Base-by-base conservation (phyloP, 2,329 filamentous ascomycete genomes). In the Alternaria triticimaculans region DNA sequence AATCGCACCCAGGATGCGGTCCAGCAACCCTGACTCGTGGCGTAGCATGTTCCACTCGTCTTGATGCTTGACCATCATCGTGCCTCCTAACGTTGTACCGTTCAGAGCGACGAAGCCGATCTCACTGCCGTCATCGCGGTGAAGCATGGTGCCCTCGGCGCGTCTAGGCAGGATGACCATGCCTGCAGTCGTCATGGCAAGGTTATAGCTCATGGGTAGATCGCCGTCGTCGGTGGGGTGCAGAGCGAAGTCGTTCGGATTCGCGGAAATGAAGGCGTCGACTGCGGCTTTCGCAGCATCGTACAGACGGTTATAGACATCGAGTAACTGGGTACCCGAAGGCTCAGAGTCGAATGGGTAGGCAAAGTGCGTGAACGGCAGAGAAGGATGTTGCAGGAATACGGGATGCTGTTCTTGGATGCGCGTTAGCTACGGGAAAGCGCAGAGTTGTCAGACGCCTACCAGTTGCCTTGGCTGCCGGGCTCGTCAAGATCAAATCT, bases 21-120 rank as follows among this genome's bases (percentile, higher is more conserved):
- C 78, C 41, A 88, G 75, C 25, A 79, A 65, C 28, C 79, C 75
- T 15, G 80, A 80, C 28, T 82, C 77, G 6, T 71, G 64, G 44
- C 80, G 78, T 41, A 89, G 69, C 37, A 78, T 66, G 63, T 87
- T 80, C 85, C 85, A 88, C 70, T 88, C 85, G 9, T 79, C 80
- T 69, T 86, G 78, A 7, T 82, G 78, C 73, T 88, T 88, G 20
- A 88, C 87, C 86, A 89, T 87, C 64, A 88, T 75, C 5, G 86
- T 88, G 1, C 86, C 87, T 1, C 82, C 87, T 4, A 88, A 78
- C 18, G 87, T 80, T 0, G 87, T 88, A 4, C 87, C 87, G 64
- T 89, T 88, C 37, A 88, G 70, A 9, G 83, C 83, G 15, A 88
- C 80, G 44, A 81, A 79, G 6, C 76, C 78, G 9, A 84, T 68